Evolutionary conservation across 225 moss, liverwort and hornwort genomes (phyloP).

Genomic region (Bryoerythrophyllum caledonicum): DNA sequence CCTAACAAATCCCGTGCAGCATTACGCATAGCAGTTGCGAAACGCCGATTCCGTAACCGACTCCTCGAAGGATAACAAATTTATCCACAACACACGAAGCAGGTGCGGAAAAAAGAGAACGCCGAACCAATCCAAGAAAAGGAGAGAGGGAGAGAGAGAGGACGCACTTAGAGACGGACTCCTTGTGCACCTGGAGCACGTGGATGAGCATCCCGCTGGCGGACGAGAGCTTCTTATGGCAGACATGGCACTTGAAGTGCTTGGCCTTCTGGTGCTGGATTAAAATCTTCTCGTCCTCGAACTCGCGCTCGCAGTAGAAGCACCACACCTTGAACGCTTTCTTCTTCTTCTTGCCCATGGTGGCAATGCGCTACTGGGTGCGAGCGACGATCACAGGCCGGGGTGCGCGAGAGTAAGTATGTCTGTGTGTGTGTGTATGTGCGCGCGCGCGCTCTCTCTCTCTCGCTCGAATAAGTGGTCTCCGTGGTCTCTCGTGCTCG

Average conservation of each 20-base stretch:
- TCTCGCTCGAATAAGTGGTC: neutral
- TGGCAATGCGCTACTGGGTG: neutral
- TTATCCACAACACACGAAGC: neutral
- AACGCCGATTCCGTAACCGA: too few relatives aligned
- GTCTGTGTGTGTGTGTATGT: neutral
- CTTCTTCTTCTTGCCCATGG: slow-evolving; percentile 98
- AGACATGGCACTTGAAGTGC: slow-evolving; percentile 98
- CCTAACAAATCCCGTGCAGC: neutral
- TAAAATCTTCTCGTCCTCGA: slow-evolving; percentile 98
- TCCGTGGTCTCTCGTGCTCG: neutral
- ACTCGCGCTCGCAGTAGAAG: slow-evolving; percentile 98
- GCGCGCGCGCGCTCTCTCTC: neutral
- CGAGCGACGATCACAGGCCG: neutral
- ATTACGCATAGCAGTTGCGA: neutral
- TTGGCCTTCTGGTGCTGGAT: slow-evolving; percentile 99
- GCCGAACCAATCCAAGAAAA: neutral
- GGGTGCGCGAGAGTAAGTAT: neutral
- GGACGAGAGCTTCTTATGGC: slow-evolving; percentile 98
- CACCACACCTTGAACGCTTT: slow-evolving; percentile 97
- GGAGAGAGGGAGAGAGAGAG: neutral
- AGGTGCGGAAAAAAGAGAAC: too few relatives aligned
- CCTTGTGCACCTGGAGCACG: slow-evolving; percentile 99
- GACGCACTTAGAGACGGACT: slow-evolving; percentile 80
- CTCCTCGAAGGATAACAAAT: neutral
- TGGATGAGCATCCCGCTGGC: slow-evolving; percentile 98